These are phyloP conservation scores for Sanguinoderma infundibulare DNA, from an alignment of 1,284 basidiomycete genomes.

Conservation along the genomic window DNA sequence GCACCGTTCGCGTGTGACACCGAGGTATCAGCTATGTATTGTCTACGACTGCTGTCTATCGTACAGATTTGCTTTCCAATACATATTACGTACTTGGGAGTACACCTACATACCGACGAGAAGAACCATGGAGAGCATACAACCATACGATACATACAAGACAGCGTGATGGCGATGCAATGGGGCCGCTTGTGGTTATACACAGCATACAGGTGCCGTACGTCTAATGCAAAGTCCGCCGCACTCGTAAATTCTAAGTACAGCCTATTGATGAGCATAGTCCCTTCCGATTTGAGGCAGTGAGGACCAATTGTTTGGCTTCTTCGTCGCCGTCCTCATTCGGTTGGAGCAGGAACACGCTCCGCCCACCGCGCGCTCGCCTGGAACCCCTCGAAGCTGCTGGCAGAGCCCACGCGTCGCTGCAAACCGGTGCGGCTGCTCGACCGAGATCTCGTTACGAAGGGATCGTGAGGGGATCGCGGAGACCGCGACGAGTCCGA, in stretches of 20 bases:
- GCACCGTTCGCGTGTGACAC: not conserved
- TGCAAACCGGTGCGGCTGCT: constrained; percentile 56
- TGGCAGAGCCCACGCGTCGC: constrained; percentile 22
- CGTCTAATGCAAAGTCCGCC: not conserved
- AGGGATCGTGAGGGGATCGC: constrained; percentile 25
- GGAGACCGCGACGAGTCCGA: constrained; percentile 34
- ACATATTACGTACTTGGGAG: no score
- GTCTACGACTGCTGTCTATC: not conserved
- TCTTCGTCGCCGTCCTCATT: not conserved
- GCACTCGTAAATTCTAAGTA: not conserved
- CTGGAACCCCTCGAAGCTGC: constrained; percentile 24
- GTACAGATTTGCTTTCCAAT: not conserved
- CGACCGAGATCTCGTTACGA: constrained; percentile 47
- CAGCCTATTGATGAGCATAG: not conserved
- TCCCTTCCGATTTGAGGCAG: not conserved
- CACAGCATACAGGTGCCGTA: not conserved
- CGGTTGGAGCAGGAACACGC: constrained; percentile 15
- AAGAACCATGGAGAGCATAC: not conserved
- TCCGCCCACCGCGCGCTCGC: constrained; percentile 19
- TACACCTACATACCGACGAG: not conserved
- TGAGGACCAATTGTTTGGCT: not conserved
- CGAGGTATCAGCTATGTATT: not conserved
- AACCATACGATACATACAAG: not conserved
- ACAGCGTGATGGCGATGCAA: not conserved
- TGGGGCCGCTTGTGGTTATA: not conserved